Evolutionary conservation across 306 rosid genomes (phyloP).

Genomic region (Quercus cerris): DNA sequence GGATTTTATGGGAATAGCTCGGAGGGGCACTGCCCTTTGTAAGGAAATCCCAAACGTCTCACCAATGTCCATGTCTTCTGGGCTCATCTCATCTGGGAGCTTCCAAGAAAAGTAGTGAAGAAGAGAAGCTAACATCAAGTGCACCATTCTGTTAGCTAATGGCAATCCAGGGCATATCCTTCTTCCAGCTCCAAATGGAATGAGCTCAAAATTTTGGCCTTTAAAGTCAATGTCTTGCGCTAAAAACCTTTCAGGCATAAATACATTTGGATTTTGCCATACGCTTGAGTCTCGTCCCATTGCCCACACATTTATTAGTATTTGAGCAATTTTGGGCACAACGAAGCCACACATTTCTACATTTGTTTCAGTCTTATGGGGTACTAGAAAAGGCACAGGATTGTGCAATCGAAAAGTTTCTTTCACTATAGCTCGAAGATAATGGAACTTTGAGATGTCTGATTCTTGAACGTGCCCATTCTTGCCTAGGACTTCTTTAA

Average conservation of each 20-base stretch:
- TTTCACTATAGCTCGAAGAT: slow-evolving; percentile 16
- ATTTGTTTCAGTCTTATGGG: slow-evolving; percentile 3
- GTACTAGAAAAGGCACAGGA: slow-evolving; percentile 23
- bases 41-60: too few species aligned
- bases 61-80: too few species aligned
- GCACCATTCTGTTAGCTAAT: too few species aligned
- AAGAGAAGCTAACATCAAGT: too few species aligned
- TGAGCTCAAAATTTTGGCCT: background rate
- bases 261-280: slow-evolving; percentile 26
- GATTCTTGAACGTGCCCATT: slow-evolving; percentile 17
- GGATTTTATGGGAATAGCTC: too few species aligned
- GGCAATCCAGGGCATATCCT: too few species aligned
- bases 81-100: too few species aligned
- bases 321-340: slow-evolving; percentile 7
- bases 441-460: slow-evolving; percentile 19
- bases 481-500: background rate
- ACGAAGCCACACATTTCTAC: slow-evolving; percentile 5
- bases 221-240: background rate
- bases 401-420: slow-evolving; percentile 32
- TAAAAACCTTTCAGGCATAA: slow-evolving; percentile 29
- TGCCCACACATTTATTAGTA: slow-evolving; percentile 24
- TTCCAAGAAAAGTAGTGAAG: too few species aligned
- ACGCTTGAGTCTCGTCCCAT: slow-evolving; percentile 21
- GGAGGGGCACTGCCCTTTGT: too few species aligned
- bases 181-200: background rate